These are phyloP conservation scores for Rubia balearica DNA, from an alignment of 305 asterid species.

Conservation along the genomic window DNA sequence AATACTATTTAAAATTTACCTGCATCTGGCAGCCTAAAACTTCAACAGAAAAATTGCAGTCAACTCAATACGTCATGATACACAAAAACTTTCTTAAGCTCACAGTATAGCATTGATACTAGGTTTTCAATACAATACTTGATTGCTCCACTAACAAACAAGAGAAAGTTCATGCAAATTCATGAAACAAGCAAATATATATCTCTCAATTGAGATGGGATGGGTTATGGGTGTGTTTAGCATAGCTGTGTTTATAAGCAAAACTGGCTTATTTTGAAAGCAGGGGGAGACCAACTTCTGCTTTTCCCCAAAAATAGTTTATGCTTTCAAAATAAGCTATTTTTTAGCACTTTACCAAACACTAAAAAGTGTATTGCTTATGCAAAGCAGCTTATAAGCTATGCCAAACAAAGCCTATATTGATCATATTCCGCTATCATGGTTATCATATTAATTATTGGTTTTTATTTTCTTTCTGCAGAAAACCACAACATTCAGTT, in stretches of 20 bases:
- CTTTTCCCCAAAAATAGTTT: too few species aligned
- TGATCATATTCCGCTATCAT: background rate
- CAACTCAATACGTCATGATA: too few species aligned
- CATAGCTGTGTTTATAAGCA: too few species aligned
- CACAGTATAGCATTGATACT: background rate
- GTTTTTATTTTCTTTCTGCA: background rate
- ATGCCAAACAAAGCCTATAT: too few species aligned
- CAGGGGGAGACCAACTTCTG: too few species aligned
- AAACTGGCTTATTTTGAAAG: too few species aligned
- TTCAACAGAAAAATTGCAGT: background rate
- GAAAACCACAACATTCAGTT: background rate
- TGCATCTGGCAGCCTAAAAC: background rate
- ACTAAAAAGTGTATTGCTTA: too few species aligned
- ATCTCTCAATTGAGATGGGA: background rate
- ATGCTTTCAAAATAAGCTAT: too few species aligned
- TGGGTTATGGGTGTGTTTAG: too few species aligned
- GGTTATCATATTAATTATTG: background rate
- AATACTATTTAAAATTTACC: background rate
- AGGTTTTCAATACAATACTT: background rate
- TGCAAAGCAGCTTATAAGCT: too few species aligned
- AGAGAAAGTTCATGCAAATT: background rate
- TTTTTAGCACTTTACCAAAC: too few species aligned
- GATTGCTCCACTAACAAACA: background rate
- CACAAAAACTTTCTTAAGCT: background rate
- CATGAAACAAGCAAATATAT: background rate